Conservation (phyloP, 1,139 yeast species). For the Debaryomyces sp. region DNA sequence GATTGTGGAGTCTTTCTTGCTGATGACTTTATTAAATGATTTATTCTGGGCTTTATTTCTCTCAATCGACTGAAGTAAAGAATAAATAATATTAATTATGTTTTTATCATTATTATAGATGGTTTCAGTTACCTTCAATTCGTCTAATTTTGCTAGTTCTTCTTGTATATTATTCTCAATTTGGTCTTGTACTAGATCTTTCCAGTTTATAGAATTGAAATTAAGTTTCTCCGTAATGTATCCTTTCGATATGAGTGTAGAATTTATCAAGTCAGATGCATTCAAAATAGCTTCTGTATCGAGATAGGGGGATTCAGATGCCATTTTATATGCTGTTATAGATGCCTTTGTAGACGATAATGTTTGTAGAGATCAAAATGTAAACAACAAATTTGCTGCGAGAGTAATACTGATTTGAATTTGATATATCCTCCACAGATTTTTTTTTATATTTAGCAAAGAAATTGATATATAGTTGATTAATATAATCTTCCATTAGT, state of each 20-base stretch:
- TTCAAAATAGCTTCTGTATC: constrained; percentile 38
- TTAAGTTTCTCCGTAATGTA: constrained; percentile 35
- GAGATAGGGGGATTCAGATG: constrained; percentile 13
- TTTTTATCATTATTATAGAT: constrained; percentile 47
- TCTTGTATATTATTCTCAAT: constrained; percentile 10
- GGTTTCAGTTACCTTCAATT: constrained; percentile 28
- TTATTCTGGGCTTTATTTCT: constrained; percentile 39
- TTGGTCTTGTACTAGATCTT: constrained; percentile 27
- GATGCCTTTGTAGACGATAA: neutral
- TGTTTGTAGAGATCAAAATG: neutral
- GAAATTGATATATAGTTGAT: neutral
- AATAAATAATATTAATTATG: constrained; percentile 44
- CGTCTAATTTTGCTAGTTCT: constrained; percentile 14
- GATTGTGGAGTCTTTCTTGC: constrained; percentile 33
- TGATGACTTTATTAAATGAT: constrained; percentile 32
- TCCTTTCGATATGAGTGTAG: constrained; percentile 40
- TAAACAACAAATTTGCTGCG: constrained; percentile 7
- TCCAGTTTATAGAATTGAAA: constrained; percentile 41
- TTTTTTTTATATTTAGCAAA: neutral
- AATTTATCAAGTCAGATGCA: constrained; percentile 44
- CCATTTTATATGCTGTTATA: neutral
- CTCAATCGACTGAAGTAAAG: constrained; percentile 43
- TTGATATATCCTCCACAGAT: neutral
- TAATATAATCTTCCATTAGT: neutral
- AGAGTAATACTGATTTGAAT: neutral